Evolutionary conservation across 2,329 filamentous ascomycete genomes (phyloP).

Genomic region (Endoconidiophora polonica): DNA sequence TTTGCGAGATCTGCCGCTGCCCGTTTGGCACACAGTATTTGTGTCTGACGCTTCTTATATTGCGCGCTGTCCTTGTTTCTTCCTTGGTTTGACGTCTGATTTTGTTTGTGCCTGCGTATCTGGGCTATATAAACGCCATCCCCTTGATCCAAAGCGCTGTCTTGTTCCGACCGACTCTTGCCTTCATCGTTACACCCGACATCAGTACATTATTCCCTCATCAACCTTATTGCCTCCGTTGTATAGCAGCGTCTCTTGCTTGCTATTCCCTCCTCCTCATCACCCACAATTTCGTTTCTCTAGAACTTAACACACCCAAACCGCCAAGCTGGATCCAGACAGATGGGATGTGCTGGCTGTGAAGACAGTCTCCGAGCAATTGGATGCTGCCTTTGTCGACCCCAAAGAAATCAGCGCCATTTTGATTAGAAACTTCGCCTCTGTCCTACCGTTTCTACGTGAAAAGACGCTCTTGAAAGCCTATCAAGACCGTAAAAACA

Average conservation of each 20-base stretch:
- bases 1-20: too few species aligned
- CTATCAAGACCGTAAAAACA: not conserved
- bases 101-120: not conserved
- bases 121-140: not conserved
- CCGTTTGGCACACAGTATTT: too few species aligned
- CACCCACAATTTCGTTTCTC: too few species aligned
- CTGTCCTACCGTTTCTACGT: slow-evolving; percentile 1
- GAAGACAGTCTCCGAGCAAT: not conserved
- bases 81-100: not conserved
- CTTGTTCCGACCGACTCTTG: too few species aligned
- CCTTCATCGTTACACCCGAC: not conserved
- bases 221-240: not conserved
- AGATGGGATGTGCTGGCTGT: too few species aligned
- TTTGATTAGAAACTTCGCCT: not conserved
- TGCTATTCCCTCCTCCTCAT: too few species aligned
- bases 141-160: too few species aligned
- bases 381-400: not conserved
- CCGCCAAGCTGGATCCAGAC: too few species aligned
- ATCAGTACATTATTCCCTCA: not conserved
- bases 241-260: too few species aligned
- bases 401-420: not conserved
- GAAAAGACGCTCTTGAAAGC: not conserved
- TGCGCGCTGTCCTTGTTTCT: not conserved
- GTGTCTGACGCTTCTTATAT: too few species aligned
- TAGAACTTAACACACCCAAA: too few species aligned